Evolutionary conservation across 768 basidiomycete genomes (phyloP).

Genomic region (Lentinus brumalis): DNA sequence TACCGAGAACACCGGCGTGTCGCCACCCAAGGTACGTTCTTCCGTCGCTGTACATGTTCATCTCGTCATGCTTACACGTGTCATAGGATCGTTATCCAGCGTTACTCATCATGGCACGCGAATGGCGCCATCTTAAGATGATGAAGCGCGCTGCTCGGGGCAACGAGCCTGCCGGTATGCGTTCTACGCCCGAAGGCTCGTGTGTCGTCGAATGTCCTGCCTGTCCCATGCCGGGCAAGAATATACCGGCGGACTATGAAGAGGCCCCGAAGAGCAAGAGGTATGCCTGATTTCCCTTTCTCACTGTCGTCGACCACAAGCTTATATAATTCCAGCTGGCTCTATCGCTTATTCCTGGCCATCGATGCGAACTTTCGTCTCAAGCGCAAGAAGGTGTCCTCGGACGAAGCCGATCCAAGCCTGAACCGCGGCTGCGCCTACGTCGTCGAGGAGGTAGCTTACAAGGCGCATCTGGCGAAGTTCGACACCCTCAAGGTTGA

Average conservation of each 20-base stretch:
- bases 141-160: constrained; percentile 25
- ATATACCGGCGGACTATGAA: constrained; percentile 21
- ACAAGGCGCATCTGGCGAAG: constrained; percentile 21
- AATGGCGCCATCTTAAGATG: constrained; percentile 24
- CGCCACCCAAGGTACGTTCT: not conserved
- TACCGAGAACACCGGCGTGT: constrained; percentile 35
- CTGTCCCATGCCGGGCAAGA: constrained; percentile 25
- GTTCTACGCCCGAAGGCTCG: constrained; percentile 9
- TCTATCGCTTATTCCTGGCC: constrained; percentile 28
- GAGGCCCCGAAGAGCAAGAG: constrained; percentile 6
- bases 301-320: not conserved
- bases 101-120: constrained; percentile 15
- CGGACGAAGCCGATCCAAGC: constrained; percentile 19
- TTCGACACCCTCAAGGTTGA: constrained; percentile 18
- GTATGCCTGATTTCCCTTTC: constrained; percentile 12
- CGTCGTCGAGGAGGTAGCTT: constrained; percentile 26
- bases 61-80: not conserved
- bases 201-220: constrained; percentile 27
- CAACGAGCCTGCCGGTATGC: constrained; percentile 20
- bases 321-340: constrained; percentile 18
- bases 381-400: constrained; percentile 22
- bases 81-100: constrained; percentile 23
- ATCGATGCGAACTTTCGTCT: constrained; percentile 34
- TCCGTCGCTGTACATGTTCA: no score
- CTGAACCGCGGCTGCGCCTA: constrained; percentile 29